These are phyloP conservation scores for Phytopythium vexans DNA, from an alignment of 352 stramenopile species.

Conservation along the genomic window DNA sequence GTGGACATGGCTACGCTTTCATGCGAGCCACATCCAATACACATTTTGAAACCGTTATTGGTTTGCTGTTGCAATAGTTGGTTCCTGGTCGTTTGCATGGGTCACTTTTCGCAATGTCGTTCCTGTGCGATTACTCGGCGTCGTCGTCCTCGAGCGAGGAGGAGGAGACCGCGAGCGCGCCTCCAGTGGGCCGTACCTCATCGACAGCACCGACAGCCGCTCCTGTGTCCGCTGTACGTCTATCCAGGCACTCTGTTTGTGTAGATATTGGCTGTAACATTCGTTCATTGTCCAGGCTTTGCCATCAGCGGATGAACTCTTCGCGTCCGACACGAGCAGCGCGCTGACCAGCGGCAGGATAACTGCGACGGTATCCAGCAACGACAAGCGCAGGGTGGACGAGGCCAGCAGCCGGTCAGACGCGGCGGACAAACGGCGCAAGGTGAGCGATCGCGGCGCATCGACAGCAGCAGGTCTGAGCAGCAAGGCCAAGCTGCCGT, in stretches of 20 bases:
- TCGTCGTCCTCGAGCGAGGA: constrained; percentile 41
- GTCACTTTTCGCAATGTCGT: constrained; percentile 24
- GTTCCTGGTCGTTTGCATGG: background rate
- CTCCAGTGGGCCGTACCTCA: background rate
- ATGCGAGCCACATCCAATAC: too few species aligned
- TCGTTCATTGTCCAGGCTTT: constrained; percentile 8
- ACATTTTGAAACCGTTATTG: too few species aligned
- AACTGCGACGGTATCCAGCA: background rate
- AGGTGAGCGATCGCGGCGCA: background rate
- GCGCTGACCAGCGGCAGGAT: constrained; percentile 10
- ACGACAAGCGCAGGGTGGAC: constrained; percentile 6
- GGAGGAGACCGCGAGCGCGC: constrained; percentile 14
- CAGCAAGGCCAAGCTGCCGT: constrained; percentile 31
- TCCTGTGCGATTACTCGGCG: constrained; percentile 60
- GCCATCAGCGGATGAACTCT: constrained; percentile 47
- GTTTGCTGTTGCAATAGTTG: background rate
- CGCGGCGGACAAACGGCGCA: constrained; percentile 14
- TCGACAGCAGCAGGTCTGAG: constrained; percentile 3
- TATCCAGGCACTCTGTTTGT: too few species aligned
- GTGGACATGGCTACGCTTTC: background rate
- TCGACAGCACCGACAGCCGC: background rate
- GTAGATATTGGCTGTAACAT: background rate
- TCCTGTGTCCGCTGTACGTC: constrained; percentile 3
- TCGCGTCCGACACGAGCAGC: constrained; percentile 31
- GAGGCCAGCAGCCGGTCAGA: constrained; percentile 1